Conservation (phyloP, 179 eudicot species). For the Pouteria campechiana region DNA sequence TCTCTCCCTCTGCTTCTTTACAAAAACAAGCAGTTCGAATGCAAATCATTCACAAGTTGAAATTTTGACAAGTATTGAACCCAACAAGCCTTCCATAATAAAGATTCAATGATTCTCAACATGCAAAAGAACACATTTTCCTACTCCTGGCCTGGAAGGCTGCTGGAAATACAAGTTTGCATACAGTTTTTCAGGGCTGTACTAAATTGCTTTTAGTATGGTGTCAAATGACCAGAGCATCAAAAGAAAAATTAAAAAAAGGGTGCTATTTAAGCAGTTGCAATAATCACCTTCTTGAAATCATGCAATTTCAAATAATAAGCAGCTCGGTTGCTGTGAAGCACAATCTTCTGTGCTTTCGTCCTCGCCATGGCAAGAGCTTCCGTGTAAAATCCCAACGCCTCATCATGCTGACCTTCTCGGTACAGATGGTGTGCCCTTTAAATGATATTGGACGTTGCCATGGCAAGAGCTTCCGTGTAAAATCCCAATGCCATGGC, state of each 20-base stretch:
- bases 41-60: no score
- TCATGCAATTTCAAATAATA: conserved; percentile 70
- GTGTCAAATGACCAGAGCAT: no score
- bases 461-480: conserved; percentile 48
- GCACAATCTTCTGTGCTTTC: conserved; percentile 75
- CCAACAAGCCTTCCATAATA: no score
- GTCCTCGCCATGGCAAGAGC: conserved; percentile 64
- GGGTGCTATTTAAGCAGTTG: neutral
- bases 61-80: no score
- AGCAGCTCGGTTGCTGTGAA: conserved; percentile 95
- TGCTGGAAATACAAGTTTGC: no score
- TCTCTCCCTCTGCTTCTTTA: no score
- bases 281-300: conserved; percentile 55
- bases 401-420: conserved; percentile 52
- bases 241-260: neutral
- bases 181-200: no score
- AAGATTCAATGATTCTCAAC: no score
- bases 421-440: conserved; percentile 85
- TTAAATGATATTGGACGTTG: conserved; percentile 61
- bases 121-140: no score
- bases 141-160: no score
- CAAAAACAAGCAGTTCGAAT: no score
- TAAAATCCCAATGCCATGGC: conserved; percentile 49
- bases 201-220: no score
- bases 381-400: conserved; percentile 51